Percentiles rank a stretch among this genome's conserved stretches.
Evolutionary conservation across 2,329 filamentous ascomycete species (phyloP).

Genomic region (Cryphonectria nitschkei): DNA sequence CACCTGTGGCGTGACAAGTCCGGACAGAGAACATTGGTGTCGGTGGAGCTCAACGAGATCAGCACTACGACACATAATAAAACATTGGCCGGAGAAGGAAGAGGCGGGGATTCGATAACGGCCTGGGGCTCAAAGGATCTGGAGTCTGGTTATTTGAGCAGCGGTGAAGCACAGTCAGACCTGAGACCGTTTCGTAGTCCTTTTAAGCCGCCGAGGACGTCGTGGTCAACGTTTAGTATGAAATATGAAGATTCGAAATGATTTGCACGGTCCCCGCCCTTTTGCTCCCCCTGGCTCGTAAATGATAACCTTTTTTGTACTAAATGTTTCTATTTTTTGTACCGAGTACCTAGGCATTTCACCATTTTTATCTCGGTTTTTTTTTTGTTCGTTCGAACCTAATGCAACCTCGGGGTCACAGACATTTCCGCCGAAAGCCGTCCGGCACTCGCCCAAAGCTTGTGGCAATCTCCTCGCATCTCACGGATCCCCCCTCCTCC

Average conservation of each 20-base stretch:
- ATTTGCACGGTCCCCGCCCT: not conserved
- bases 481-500: not conserved
- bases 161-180: conserved; percentile 1
- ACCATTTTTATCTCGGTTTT: not conserved
- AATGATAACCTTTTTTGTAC: not conserved
- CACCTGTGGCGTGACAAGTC: conserved; percentile 49
- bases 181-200: not conserved
- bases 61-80: not conserved
- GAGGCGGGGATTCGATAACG: conserved; percentile 1
- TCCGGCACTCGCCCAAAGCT: not conserved
- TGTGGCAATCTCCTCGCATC: not conserved
- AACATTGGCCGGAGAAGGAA: not conserved
- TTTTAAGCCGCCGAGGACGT: not conserved
- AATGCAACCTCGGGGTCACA: conserved; percentile 1
- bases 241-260: conserved; percentile 1
- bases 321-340: not conserved
- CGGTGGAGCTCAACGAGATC: conserved; percentile 27
- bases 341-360: not conserved
- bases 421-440: conserved; percentile 3
- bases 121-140: not conserved
- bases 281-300: not conserved
- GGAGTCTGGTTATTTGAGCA: not conserved
- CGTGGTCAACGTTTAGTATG: conserved; percentile 12
- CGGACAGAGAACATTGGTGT: conserved; percentile 41
- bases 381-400: too few relatives aligned